These are phyloP conservation scores for Wickerhamiella lipophila DNA, from an alignment of 805 yeast genomes.

Conservation along the genomic window DNA sequence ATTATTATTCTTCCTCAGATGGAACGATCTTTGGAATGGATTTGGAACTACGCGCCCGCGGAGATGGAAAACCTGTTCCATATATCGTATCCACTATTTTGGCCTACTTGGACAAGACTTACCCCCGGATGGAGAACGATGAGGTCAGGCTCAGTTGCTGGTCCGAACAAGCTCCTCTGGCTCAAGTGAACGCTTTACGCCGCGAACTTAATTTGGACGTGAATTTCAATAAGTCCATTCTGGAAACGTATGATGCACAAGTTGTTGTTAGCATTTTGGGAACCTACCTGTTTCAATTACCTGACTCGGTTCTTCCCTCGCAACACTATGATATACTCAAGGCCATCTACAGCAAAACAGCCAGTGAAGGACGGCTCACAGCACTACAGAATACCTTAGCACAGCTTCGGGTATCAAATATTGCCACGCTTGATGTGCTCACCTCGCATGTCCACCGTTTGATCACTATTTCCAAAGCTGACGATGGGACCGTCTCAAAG, in stretches of 20 bases:
- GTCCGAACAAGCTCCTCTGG: slow-evolving; percentile 52
- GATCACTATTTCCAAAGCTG: slow-evolving; percentile 36
- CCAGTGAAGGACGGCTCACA: slow-evolving; percentile 34
- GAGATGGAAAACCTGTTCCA: slow-evolving; percentile 65
- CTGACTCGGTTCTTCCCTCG: slow-evolving; percentile 59
- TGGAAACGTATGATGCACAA: slow-evolving; percentile 36
- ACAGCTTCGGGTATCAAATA: slow-evolving; percentile 54
- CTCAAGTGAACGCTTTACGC: slow-evolving; percentile 50
- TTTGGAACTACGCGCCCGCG: slow-evolving; percentile 53
- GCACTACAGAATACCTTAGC: slow-evolving; percentile 55
- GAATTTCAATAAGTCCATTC: slow-evolving; percentile 22
- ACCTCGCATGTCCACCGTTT: slow-evolving; percentile 61
- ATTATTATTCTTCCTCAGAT: slow-evolving; percentile 55
- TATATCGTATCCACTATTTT: slow-evolving; percentile 48
- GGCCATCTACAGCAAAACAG: slow-evolving; percentile 44
- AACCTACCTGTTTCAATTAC: slow-evolving; percentile 64
- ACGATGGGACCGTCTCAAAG: slow-evolving; percentile 24
- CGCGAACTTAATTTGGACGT: slow-evolving; percentile 33
- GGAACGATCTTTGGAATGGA: slow-evolving; percentile 74
- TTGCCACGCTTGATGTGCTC: slow-evolving; percentile 72
- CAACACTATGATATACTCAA: slow-evolving; percentile 54
- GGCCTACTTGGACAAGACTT: slow-evolving; percentile 52
- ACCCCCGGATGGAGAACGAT: slow-evolving; percentile 55
- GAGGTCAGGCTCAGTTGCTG: slow-evolving; percentile 54
- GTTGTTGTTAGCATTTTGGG: slow-evolving; percentile 57